Base-by-base conservation (phyloP, 2,329 filamentous ascomycete species). In the Stachybotrys chartarum region DNA sequence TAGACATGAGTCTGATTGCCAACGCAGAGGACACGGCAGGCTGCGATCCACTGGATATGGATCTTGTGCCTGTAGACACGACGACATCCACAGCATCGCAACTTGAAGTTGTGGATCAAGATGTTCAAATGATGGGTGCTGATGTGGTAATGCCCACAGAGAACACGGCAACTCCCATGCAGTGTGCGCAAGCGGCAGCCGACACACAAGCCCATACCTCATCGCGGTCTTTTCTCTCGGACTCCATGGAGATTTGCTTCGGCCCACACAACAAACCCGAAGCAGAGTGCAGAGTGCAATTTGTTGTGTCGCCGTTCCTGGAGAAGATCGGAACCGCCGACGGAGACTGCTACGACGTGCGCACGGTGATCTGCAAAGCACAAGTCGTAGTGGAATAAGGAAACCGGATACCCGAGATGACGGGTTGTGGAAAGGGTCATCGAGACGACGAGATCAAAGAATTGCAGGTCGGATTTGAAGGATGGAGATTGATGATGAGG, bases 311-410 rank as follows among this genome's bases (percentile, higher is more conserved):
- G 2, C 60, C 60, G 1, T 32, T 35, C 11, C 42, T 62, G 3
- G 11, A 54, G 12, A 61, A 61, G n/a, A 47, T 55, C 18, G 60
- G 60, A 16, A 60, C 47, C 18, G 60, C 60, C 0, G 56, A 59
- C 24, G 60, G 60, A 0, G 50, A 55, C 8, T 17, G n/a, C 7
- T 61, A 58, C 11, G 52, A 59, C 7, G 17, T 7, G 7, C 16
- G 32, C 10, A 56, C 45, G 32, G 44, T 58, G 1, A 42, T 61
- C 32, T 56, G 52, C 11, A 51, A 55, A 32, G 51, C 54, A 18
- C 31, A 30, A 18, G 32, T 39, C n/a, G 50, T 52, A 7, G 50
- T 10, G 16, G 16, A 17, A 12, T 47, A 47, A 17, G 45, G 18
- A 6, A n/a, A 47, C 7, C 24, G 4, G 45, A 12, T 42, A 14